Evolutionary conservation across 345 rosid genomes (phyloP).

Genomic region (Noccaea caerulescens): DNA sequence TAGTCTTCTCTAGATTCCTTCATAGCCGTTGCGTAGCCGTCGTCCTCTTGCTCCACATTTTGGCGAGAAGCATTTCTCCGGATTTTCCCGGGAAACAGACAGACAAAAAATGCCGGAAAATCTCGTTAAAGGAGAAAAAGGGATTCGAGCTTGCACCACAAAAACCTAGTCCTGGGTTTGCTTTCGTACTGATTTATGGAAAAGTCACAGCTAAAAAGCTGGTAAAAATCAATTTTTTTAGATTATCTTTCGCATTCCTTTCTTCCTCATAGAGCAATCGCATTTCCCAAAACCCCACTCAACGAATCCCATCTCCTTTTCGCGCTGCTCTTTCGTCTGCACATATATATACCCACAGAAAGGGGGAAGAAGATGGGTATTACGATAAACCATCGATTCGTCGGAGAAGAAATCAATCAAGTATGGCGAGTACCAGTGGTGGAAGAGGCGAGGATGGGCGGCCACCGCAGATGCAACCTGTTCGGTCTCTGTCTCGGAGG

Average conservation of each 20-base stretch:
- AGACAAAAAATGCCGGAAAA: slow-evolving; percentile 3
- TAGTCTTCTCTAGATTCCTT: slow-evolving; percentile 10
- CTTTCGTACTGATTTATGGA: slow-evolving; percentile 5
- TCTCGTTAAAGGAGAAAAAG: slow-evolving; percentile 11
- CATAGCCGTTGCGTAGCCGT: slow-evolving; percentile 23
- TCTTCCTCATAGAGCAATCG: slow-evolving; percentile 58
- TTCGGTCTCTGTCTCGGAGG: slow-evolving; percentile 51
- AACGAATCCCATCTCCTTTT: slow-evolving; percentile 54
- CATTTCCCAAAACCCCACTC: slow-evolving; percentile 63
- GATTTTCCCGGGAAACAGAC: slow-evolving; percentile 18
- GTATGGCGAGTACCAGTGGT: slow-evolving; percentile 86
- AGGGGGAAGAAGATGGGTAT: slow-evolving; percentile 26
- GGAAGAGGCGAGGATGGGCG: slow-evolving; percentile 49
- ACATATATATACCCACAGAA: slow-evolving; percentile 23
- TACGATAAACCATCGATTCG: slow-evolving; percentile 27
- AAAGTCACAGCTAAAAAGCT: slow-evolving; percentile 33
- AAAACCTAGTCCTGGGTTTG: slow-evolving; percentile 30
- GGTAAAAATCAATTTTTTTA: neutral
- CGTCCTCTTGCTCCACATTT: neutral
- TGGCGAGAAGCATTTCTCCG: slow-evolving; percentile 10
- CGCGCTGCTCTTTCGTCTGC: slow-evolving; percentile 17
- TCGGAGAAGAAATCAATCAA: slow-evolving; percentile 18
- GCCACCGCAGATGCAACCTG: slow-evolving; percentile 44
- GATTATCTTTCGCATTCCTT: slow-evolving; percentile 51
- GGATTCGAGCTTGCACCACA: slow-evolving; percentile 17